phyloP scores from a whole-genome alignment of 2,329 filamentous ascomycete species.

The Monosporascus cannonballus region DNA sequence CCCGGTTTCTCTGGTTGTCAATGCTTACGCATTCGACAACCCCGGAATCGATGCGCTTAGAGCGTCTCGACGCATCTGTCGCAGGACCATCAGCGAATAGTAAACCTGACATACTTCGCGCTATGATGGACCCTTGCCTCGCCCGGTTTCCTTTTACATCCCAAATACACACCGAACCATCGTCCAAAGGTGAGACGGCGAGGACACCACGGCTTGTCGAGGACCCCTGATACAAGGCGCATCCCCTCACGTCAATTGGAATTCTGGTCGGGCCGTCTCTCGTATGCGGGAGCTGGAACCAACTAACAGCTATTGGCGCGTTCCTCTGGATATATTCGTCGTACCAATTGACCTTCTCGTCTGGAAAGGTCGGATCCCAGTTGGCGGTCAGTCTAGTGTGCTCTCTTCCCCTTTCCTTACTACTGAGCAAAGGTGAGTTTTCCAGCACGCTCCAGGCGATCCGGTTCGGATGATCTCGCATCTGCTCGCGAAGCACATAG shows the following conservation, averaged over 20 bases:
- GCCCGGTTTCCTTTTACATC: conserved; percentile 56
- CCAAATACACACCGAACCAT: conserved; percentile 86
- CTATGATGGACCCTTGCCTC: conserved; percentile 56
- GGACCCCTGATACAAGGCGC: conserved; percentile 58
- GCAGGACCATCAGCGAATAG: conserved; percentile 52
- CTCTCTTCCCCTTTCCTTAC: conserved; percentile 28
- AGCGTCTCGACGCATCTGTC: conserved; percentile 38
- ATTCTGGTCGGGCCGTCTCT: conserved; percentile 36
- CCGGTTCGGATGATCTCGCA: conserved; percentile 27
- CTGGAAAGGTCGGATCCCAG: conserved; percentile 74
- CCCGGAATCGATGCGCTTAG: conserved; percentile 63
- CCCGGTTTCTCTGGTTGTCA: conserved; percentile 59
- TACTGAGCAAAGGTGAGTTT: conserved; percentile 14
- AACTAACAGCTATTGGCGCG: conserved; percentile 66
- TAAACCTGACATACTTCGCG: conserved; percentile 59
- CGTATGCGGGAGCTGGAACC: conserved; percentile 61
- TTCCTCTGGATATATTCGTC: conserved; percentile 81
- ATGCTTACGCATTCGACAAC: conserved; percentile 81
- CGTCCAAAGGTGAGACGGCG: conserved; percentile 73
- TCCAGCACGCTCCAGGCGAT: conserved; percentile 16
- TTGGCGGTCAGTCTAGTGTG: conserved; percentile 60
- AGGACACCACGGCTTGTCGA: conserved; percentile 45
- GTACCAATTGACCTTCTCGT: conserved; percentile 76
- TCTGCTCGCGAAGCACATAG: conserved; percentile 55
- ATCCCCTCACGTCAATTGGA: conserved; percentile 62